These are phyloP conservation scores for Podospora pseudoanserina DNA, from an alignment of 495 filamentous ascomycete genomes.

Conservation along the genomic window DNA sequence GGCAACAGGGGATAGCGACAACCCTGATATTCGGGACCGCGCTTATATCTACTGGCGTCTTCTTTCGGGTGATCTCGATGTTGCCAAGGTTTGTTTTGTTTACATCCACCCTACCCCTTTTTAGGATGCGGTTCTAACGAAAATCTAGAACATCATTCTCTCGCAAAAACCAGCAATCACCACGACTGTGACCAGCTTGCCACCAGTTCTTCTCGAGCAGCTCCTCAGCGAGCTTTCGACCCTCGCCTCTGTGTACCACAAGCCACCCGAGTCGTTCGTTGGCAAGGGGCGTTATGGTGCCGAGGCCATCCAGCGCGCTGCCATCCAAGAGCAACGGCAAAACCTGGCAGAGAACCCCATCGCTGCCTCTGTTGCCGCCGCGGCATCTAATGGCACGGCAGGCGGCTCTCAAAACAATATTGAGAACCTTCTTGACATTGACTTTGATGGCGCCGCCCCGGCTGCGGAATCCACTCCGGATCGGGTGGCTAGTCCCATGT, in stretches of 20 bases:
- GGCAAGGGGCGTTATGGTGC: constrained; percentile 92
- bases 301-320: constrained; percentile 89
- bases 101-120: background rate
- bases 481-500: constrained; percentile 63
- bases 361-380: constrained; percentile 74
- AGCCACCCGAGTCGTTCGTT: constrained; percentile 92
- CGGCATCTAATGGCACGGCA: constrained; percentile 29
- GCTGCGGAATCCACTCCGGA: constrained; percentile 84
- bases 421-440: constrained; percentile 95
- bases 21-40: constrained; percentile 93
- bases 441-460: constrained; percentile 93
- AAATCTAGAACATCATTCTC: constrained; percentile 72
- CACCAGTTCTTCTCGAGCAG: constrained; percentile 76
- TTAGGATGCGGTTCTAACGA: constrained; percentile 21
- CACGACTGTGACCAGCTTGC: constrained; percentile 85
- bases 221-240: constrained; percentile 90
- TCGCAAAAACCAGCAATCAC: constrained; percentile 92
- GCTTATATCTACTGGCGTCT: constrained; percentile 98
- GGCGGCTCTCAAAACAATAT: constrained; percentile 65
- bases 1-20: constrained; percentile 91
- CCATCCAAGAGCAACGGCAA: constrained; percentile 92
- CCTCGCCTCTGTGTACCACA: constrained; percentile 97
- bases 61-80: constrained; percentile 84
- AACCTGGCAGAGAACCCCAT: constrained; percentile 92
- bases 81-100: constrained; percentile 66